phyloP scores from a whole-genome alignment of 768 basidiomycete genomes.

The Neoboletus brunneissimus region DNA sequence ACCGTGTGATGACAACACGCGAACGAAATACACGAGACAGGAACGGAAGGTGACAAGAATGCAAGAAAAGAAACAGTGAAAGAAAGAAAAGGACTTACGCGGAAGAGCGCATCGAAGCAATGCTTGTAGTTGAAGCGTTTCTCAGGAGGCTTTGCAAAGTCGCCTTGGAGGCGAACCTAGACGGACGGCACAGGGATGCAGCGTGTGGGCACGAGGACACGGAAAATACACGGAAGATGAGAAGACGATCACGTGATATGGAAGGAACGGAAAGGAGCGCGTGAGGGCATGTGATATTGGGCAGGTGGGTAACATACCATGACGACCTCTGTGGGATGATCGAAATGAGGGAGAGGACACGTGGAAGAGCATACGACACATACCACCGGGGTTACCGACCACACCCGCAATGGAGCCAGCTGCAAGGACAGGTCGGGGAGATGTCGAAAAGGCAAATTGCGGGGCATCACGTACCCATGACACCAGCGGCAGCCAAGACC shows the following conservation, averaged over 20 bases:
- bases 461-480: slow-evolving; percentile 64
- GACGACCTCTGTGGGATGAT: slow-evolving; percentile 55
- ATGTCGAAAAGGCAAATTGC: neutral
- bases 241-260: slow-evolving; percentile 18
- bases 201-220: neutral
- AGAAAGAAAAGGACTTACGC: slow-evolving; percentile 49
- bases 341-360: neutral
- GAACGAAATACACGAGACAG: neutral
- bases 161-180: slow-evolving; percentile 80
- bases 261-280: neutral
- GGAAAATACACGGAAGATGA: neutral
- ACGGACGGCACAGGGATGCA: neutral
- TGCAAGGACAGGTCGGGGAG: slow-evolving; percentile 24
- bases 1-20: neutral
- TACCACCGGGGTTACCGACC: slow-evolving; percentile 86
- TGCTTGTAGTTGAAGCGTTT: slow-evolving; percentile 90
- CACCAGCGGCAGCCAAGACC: slow-evolving; percentile 78
- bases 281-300: slow-evolving; percentile 17
- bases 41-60: neutral
- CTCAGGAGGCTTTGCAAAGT: slow-evolving; percentile 85
- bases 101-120: slow-evolving; percentile 82
- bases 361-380: slow-evolving; percentile 25
- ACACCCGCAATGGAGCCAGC: slow-evolving; percentile 85
- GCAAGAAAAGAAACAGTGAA: neutral
- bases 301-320: slow-evolving; percentile 43